Evolutionary conservation across 225 moss, liverwort and hornwort species (phyloP).

Genomic region (Pseudisothecium myosuroides): DNA sequence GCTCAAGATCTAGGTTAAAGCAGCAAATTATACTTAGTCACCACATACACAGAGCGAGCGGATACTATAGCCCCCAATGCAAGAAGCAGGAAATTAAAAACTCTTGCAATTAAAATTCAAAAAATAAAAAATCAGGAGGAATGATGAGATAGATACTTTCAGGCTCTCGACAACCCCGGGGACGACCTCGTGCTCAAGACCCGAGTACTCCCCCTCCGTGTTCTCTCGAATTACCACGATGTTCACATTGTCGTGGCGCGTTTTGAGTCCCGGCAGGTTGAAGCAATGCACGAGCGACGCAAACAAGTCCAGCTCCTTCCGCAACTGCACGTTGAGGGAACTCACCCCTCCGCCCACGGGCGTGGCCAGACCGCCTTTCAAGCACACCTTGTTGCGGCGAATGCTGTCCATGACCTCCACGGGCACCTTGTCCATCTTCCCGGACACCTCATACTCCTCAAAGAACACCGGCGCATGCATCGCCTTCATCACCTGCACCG

Average conservation of each 20-base stretch:
- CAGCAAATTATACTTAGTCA: neutral
- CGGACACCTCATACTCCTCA: slow-evolving; percentile 87
- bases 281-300: slow-evolving; percentile 98
- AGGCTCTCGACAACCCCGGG: slow-evolving; percentile 98
- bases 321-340: slow-evolving; percentile 94
- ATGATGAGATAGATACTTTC: slow-evolving; percentile 53
- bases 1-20: neutral
- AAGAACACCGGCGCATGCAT: slow-evolving; percentile 97
- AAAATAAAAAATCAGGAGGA: neutral
- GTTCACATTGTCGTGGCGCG: slow-evolving; percentile 93
- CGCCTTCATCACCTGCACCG: slow-evolving; percentile 90
- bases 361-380: slow-evolving; percentile 91
- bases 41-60: neutral
- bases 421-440: slow-evolving; percentile 87
- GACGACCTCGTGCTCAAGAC: slow-evolving; percentile 98
- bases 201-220: slow-evolving; percentile 99
- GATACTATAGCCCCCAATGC: neutral
- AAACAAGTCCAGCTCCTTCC: slow-evolving; percentile 94
- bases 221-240: slow-evolving; percentile 99
- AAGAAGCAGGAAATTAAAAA: neutral
- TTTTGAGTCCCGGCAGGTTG: slow-evolving; percentile 84
- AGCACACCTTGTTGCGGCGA: slow-evolving; percentile 82
- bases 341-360: slow-evolving; percentile 97
- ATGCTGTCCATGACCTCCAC: slow-evolving; percentile 82
- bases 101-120: neutral